Percentiles rank a stretch among this genome's conserved stretches.
phyloP scores from a whole-genome alignment of 2,329 filamentous ascomycete species.

The Passalora sequoiae region DNA sequence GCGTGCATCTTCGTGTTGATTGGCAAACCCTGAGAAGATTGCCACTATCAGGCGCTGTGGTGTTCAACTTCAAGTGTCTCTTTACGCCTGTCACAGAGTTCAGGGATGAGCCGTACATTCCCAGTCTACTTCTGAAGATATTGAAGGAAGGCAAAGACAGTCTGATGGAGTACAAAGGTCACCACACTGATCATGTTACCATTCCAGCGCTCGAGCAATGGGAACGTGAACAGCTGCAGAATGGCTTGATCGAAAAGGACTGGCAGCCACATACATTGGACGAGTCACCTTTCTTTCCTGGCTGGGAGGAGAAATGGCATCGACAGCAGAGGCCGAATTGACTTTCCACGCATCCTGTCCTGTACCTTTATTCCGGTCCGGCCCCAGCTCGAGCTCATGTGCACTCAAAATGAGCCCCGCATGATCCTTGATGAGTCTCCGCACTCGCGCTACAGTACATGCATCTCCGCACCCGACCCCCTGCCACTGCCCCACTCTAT shows the following conservation, averaged over 20 bases:
- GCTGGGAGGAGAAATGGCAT: constrained; percentile 73
- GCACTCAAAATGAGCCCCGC: no score
- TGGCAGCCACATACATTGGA: constrained; percentile 67
- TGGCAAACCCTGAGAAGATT: constrained; percentile 82
- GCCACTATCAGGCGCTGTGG: constrained; percentile 66
- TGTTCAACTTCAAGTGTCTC: constrained; percentile 85
- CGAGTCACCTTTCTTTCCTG: constrained; percentile 69
- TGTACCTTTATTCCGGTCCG: no score
- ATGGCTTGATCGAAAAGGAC: constrained; percentile 53
- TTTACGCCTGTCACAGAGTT: constrained; percentile 72
- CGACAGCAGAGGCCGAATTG: constrained; percentile 52
- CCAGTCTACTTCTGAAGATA: constrained; percentile 62
- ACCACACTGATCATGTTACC: constrained; percentile 68
- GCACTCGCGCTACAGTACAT: no score
- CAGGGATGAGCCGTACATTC: constrained; percentile 66
- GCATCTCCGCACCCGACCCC: no score
- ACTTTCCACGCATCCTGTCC: no score
- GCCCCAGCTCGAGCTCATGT: no score
- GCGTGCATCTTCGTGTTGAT: constrained; percentile 70
- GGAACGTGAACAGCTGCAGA: constrained; percentile 60
- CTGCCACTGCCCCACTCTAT: no score
- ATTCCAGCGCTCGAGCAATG: constrained; percentile 61
- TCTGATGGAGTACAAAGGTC: constrained; percentile 75
- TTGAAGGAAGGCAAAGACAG: constrained; percentile 65
- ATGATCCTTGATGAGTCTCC: no score